A percentile compares a stretch with the other conserved stretches of the same genome.
These are phyloP conservation scores for Penicillium crystallinum DNA, from an alignment of 495 filamentous ascomycete species.

Conservation along the genomic window DNA sequence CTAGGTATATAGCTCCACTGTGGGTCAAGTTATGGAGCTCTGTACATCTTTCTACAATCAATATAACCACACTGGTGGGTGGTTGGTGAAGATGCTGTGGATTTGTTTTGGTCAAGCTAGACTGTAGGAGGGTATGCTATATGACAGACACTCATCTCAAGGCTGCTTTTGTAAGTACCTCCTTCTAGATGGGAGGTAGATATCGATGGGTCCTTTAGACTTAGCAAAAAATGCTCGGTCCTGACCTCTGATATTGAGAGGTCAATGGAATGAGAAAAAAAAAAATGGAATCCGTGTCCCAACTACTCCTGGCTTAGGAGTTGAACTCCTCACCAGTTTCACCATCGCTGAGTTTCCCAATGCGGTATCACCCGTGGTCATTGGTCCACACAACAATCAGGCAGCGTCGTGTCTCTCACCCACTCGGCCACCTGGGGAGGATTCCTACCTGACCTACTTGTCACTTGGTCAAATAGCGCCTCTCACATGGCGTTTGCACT, in stretches of 20 bases:
- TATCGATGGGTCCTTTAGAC: not conserved
- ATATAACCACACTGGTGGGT: not conserved
- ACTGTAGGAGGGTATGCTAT: not conserved
- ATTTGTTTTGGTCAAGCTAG: not conserved
- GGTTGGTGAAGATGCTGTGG: not conserved
- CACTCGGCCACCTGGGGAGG: slow-evolving; percentile 1
- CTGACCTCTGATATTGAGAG: not conserved
- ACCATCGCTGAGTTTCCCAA: not conserved
- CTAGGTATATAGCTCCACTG: not conserved
- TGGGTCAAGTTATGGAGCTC: not conserved
- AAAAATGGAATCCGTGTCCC: not conserved
- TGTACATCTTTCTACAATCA: not conserved
- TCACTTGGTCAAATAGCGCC: not conserved
- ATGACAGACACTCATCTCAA: not conserved
- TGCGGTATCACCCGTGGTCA: not conserved
- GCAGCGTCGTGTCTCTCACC: not conserved
- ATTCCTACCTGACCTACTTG: not conserved
- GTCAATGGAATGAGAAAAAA: not conserved
- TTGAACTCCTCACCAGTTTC: not conserved
- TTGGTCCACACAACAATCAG: not conserved
- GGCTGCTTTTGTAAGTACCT: not conserved
- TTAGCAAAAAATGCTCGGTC: not conserved
- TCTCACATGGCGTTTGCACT: not conserved
- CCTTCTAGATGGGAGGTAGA: not conserved
- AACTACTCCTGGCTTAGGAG: not conserved